Conservation (phyloP, 73 alveolate species). For the Paramecium biaurelia region DNA sequence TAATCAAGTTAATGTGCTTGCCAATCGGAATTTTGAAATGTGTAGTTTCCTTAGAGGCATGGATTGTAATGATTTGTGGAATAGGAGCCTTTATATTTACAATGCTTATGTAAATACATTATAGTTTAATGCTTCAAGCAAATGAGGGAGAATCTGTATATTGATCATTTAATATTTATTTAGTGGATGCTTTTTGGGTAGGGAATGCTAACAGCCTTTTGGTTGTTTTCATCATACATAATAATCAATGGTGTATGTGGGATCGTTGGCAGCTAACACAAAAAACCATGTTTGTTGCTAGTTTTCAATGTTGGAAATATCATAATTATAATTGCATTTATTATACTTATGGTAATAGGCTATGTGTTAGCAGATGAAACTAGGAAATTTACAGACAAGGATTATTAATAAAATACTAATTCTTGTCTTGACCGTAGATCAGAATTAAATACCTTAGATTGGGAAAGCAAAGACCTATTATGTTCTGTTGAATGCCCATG, state of each 20-base stretch:
- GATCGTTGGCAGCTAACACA: background rate
- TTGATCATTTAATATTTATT: background rate
- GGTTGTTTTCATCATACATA: background rate
- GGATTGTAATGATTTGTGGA: background rate
- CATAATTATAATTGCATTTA: background rate
- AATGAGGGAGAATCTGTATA: constrained; percentile 15
- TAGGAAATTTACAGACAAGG: background rate
- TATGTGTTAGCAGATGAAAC: background rate
- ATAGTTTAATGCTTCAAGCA: background rate
- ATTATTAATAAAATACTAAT: background rate
- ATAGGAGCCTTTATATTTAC: background rate
- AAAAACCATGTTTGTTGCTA: background rate
- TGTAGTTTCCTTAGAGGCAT: background rate
- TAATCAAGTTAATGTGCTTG: background rate
- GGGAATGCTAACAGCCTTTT: background rate
- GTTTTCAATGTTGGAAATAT: background rate
- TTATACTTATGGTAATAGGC: background rate
- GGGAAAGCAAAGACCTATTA: background rate
- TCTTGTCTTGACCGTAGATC: background rate
- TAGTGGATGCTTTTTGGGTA: constrained; percentile 18
- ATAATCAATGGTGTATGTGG: background rate
- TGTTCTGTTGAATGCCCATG: background rate
- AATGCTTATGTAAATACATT: background rate
- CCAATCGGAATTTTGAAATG: background rate
- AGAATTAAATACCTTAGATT: background rate